A percentile compares a stretch with the other conserved stretches of the same genome.
Conservation (phyloP, 495 filamentous ascomycete species). For the Trichoderma asperelloides region DNA sequence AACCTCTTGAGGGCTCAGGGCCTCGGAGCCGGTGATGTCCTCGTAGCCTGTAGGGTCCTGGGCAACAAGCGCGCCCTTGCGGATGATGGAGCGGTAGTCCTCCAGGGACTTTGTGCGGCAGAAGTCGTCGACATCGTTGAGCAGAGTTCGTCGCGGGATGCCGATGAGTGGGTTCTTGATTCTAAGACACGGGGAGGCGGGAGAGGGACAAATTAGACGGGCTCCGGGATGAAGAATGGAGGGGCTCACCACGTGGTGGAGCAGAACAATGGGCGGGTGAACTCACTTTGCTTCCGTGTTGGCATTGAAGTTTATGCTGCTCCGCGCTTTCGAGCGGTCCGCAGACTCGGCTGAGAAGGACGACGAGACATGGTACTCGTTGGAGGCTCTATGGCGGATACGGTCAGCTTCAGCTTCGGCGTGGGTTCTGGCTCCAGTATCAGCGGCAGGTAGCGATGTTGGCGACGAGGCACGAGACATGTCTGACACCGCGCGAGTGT, state of each 20-base stretch:
- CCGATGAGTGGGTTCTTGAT: constrained; percentile 49
- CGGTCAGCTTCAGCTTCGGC: background rate
- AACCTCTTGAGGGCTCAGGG: constrained; percentile 48
- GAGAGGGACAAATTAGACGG: background rate
- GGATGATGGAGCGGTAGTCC: constrained; percentile 41
- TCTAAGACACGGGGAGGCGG: background rate
- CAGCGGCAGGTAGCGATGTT: background rate
- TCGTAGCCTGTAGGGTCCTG: constrained; percentile 50
- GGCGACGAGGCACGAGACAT: background rate
- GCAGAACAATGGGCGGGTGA: background rate
- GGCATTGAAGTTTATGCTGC: constrained; percentile 31
- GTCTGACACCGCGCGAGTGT: background rate
- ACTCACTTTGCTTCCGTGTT: constrained; percentile 39
- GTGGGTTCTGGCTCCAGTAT: too few relatives aligned
- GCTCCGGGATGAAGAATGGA: background rate
- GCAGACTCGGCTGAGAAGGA: constrained; percentile 5
- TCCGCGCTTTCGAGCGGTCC: background rate
- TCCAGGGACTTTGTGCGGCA: constrained; percentile 40
- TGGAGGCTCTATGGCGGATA: background rate
- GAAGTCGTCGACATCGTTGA: constrained; percentile 49
- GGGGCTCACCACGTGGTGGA: constrained; percentile 1
- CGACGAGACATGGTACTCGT: constrained; percentile 5
- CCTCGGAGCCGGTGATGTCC: constrained; percentile 36
- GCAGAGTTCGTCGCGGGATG: constrained; percentile 41
- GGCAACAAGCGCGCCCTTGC: constrained; percentile 56